phyloP scores from a whole-genome alignment of 2,329 filamentous ascomycete genomes.

The Emergomyces pasteurianus region DNA sequence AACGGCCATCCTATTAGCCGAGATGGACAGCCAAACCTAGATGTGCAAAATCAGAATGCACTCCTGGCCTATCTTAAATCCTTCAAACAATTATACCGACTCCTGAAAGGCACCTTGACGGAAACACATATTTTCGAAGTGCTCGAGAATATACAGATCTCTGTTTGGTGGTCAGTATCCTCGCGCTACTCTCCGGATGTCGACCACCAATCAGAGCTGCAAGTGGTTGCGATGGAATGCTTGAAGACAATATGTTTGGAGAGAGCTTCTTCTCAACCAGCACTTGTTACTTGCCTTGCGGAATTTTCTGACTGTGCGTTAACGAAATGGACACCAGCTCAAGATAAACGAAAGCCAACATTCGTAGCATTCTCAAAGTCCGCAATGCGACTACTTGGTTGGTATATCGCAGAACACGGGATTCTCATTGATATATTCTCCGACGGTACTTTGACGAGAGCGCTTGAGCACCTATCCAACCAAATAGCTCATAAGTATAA shows the following conservation, averaged over 20 bases:
- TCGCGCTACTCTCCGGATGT: slow-evolving; percentile 29
- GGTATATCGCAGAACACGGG: slow-evolving; percentile 29
- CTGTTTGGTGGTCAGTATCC: slow-evolving; percentile 56
- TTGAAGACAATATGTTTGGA: slow-evolving; percentile 25
- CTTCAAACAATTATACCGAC: slow-evolving; percentile 63
- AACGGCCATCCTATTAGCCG: slow-evolving; percentile 47
- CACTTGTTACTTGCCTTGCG: slow-evolving; percentile 40
- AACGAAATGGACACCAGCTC: slow-evolving; percentile 25
- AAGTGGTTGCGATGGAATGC: slow-evolving; percentile 24
- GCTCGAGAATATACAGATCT: slow-evolving; percentile 56
- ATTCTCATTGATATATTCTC: slow-evolving; percentile 56
- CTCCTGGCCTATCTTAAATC: slow-evolving; percentile 73
- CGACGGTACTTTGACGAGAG: slow-evolving; percentile 52
- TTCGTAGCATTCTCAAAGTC: slow-evolving; percentile 83
- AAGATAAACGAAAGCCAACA: slow-evolving; percentile 48
- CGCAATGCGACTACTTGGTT: slow-evolving; percentile 55
- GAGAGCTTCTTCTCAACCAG: slow-evolving; percentile 25
- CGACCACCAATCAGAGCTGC: slow-evolving; percentile 27
- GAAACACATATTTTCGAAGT: slow-evolving; percentile 54
- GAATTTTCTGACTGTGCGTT: slow-evolving; percentile 55
- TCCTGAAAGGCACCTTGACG: slow-evolving; percentile 54
- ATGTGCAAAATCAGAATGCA: slow-evolving; percentile 62
- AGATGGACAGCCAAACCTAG: slow-evolving; percentile 30
- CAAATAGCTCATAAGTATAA: slow-evolving; percentile 71
- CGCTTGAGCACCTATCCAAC: slow-evolving; percentile 54